Evolutionary conservation across 441 rosid species (phyloP).

Genomic region (Arabidopsis hybrid): DNA sequence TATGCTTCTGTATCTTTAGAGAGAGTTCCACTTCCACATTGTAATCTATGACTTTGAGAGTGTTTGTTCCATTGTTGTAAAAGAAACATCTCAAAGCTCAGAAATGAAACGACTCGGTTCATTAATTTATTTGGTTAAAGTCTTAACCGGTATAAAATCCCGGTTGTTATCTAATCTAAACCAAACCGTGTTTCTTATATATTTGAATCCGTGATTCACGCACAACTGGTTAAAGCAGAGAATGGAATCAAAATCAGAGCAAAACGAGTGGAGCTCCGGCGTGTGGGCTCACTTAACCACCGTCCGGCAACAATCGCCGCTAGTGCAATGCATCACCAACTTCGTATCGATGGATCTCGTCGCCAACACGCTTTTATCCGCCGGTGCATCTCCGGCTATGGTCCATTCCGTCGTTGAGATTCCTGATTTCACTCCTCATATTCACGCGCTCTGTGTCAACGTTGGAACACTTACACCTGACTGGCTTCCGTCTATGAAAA

Average conservation of each 20-base stretch:
- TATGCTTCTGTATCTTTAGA: conserved; percentile 22
- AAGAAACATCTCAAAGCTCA: conserved; percentile 21
- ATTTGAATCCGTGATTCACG: not conserved
- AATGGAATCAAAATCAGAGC: conserved; percentile 36
- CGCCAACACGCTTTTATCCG: conserved; percentile 85
- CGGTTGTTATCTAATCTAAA: not conserved
- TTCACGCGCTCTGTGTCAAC: conserved; percentile 73
- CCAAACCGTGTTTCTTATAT: conserved; percentile 27
- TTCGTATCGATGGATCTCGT: conserved; percentile 90
- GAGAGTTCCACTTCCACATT: conserved; percentile 21
- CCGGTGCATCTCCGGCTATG: conserved; percentile 97
- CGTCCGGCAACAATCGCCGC: conserved; percentile 66
- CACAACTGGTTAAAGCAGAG: not conserved
- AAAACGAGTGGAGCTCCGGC: conserved; percentile 52
- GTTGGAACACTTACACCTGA: conserved; percentile 73
- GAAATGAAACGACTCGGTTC: conserved; percentile 21
- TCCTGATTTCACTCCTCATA: conserved; percentile 82
- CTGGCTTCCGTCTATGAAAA: conserved; percentile 83
- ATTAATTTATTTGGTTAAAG: conserved; percentile 13
- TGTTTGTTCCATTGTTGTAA: conserved; percentile 36
- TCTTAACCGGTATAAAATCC: conserved; percentile 19
- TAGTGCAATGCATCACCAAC: conserved; percentile 94
- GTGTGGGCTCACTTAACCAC: conserved; percentile 59
- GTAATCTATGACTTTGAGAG: conserved; percentile 36
- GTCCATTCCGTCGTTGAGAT: conserved; percentile 71